Conservation (phyloP, 208 protist species). For the Leishmania aethiopica region DNA sequence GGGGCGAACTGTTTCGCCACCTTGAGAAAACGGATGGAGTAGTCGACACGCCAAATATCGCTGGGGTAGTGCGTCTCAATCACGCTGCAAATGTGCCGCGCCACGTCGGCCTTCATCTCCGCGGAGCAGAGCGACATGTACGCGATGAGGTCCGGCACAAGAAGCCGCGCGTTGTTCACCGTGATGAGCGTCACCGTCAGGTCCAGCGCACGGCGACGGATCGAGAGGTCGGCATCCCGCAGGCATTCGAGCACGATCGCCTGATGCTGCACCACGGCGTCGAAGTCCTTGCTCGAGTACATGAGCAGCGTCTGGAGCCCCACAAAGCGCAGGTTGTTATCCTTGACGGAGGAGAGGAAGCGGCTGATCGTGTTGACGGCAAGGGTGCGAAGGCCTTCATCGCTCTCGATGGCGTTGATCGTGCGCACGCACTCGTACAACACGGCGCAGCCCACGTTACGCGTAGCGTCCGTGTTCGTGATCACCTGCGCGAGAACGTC, state of each 20-base stretch:
- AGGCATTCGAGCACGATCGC: slow-evolving; percentile 97
- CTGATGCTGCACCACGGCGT: slow-evolving; percentile 92
- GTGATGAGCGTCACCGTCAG: slow-evolving; percentile 98
- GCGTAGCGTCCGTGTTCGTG: slow-evolving; percentile 97
- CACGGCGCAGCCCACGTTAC: slow-evolving; percentile 98
- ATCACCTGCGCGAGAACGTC: slow-evolving; percentile 98
- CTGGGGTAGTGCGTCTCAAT: slow-evolving; percentile 94
- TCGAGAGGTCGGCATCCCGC: slow-evolving; percentile 96
- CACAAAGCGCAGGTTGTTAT: slow-evolving; percentile 99
- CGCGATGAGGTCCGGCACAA: slow-evolving; percentile 95
- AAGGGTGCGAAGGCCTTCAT: slow-evolving; percentile 88
- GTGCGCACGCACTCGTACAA: slow-evolving; percentile 98
- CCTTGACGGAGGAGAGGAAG: slow-evolving; percentile 95
- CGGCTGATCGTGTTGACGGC: slow-evolving; percentile 98
- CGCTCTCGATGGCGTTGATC: slow-evolving; percentile 97
- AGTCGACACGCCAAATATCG: slow-evolving; percentile 97
- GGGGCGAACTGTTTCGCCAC: slow-evolving; percentile 72
- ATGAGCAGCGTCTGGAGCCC: slow-evolving; percentile 94
- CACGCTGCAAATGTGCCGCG: slow-evolving; percentile 90
- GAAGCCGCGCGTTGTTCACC: slow-evolving; percentile 89
- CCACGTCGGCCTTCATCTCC: slow-evolving; percentile 95
- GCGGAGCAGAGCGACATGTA: slow-evolving; percentile 93
- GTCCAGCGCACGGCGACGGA: slow-evolving; percentile 96
- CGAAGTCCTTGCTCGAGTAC: slow-evolving; percentile 87
- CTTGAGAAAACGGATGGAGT: slow-evolving; percentile 93